Conservation (phyloP, 2,329 filamentous ascomycete genomes). For the Microsporum canis region DNA sequence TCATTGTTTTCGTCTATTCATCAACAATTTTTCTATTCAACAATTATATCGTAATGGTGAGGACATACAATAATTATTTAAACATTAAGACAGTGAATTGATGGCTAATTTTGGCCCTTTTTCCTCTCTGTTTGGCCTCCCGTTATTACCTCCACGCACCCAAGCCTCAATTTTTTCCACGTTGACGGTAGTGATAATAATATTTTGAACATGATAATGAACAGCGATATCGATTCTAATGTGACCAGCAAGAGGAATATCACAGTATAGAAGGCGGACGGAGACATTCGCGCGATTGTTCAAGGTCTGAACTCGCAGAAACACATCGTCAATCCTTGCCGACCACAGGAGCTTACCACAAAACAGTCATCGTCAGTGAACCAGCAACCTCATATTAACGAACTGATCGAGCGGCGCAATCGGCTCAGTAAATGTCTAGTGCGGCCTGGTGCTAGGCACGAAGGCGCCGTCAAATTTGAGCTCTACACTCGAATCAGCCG, state of each 20-base stretch:
- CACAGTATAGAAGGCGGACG: constrained; percentile 8
- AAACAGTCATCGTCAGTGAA: constrained; percentile 18
- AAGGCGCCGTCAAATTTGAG: neutral
- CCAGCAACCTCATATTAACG: constrained; percentile 12
- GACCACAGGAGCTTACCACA: constrained; percentile 16
- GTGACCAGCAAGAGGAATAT: too few relatives aligned
- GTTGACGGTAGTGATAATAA: too few relatives aligned
- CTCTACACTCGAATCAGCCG: neutral
- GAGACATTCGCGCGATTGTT: constrained; percentile 15
- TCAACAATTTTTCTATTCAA: neutral
- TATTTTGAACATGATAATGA: too few relatives aligned
- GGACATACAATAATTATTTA: too few relatives aligned
- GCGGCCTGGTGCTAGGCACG: neutral
- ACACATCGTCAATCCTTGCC: constrained; percentile 17
- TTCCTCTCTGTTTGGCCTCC: too few relatives aligned
- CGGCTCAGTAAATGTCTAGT: constrained; percentile 1
- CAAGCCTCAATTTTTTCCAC: too few relatives aligned
- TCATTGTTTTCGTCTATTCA: neutral
- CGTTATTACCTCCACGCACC: too few relatives aligned
- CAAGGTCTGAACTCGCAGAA: constrained; percentile 15
- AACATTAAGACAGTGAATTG: too few relatives aligned
- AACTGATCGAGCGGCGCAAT: constrained; percentile 11
- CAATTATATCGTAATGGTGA: too few relatives aligned
- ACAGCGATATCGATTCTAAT: too few relatives aligned
- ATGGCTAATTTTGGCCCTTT: too few relatives aligned